A percentile compares a stretch with the other conserved stretches of the same genome.
phyloP scores from a whole-genome alignment of 2,329 filamentous ascomycete species.

The Dryadomyces sulphureus region DNA sequence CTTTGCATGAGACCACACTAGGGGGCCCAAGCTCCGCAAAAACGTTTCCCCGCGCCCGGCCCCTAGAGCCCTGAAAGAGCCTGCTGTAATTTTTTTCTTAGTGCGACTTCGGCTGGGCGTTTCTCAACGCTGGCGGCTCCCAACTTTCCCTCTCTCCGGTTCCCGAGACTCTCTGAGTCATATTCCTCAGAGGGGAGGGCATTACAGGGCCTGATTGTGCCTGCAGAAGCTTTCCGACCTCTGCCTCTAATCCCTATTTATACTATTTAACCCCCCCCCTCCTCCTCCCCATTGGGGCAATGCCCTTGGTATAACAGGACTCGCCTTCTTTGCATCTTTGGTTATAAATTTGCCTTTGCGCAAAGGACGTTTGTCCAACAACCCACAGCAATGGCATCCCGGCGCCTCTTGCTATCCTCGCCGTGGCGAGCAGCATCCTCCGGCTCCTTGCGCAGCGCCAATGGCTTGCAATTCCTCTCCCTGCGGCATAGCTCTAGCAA shows the following conservation, averaged over 20 bases:
- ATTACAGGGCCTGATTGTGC: not conserved
- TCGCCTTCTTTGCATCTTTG: not conserved
- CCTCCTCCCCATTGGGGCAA: not conserved
- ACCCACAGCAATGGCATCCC: constrained; percentile 6
- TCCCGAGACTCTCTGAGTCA: not conserved
- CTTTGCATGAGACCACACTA: not conserved
- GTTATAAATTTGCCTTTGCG: not conserved
- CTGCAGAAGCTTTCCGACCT: not conserved
- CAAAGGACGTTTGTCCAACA: too few relatives aligned
- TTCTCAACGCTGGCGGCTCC: not conserved
- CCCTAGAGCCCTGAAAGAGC: too few relatives aligned
- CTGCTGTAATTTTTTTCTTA: constrained; percentile 1
- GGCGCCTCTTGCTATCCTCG: constrained; percentile 4
- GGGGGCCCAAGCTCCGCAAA: not conserved
- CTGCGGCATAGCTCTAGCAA: constrained; percentile 30
- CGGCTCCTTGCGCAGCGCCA: not conserved
- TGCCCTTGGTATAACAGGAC: not conserved
- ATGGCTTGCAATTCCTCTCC: constrained; percentile 12
- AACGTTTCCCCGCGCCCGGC: not conserved
- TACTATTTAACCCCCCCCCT: not conserved
- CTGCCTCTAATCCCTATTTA: not conserved
- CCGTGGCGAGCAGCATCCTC: not conserved
- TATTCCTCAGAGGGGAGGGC: not conserved
- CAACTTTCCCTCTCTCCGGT: not conserved
- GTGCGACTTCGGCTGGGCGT: not conserved